phyloP scores from a whole-genome alignment of 2,329 filamentous ascomycete species.

The Zasmidium angulare region DNA sequence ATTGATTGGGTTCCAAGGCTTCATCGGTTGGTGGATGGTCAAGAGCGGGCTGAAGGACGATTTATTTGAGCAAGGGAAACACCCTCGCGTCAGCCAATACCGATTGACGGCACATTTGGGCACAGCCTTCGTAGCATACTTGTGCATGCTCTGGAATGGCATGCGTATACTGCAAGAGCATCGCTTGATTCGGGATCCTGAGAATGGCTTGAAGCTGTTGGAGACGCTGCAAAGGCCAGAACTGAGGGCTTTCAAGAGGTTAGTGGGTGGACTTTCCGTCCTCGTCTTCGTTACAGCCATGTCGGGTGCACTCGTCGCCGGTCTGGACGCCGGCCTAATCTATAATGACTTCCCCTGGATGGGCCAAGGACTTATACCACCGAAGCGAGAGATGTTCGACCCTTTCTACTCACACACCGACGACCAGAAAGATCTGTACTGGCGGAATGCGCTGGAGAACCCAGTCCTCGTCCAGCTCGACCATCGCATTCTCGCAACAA shows the following conservation, averaged over 20 bases:
- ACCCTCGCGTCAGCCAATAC: slow-evolving; percentile 93
- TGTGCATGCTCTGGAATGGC: slow-evolving; percentile 89
- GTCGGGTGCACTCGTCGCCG: slow-evolving; percentile 90
- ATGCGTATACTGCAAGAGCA: slow-evolving; percentile 79
- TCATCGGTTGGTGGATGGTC: slow-evolving; percentile 99
- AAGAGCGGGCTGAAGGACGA: slow-evolving; percentile 95
- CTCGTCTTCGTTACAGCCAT: slow-evolving; percentile 88
- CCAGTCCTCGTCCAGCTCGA: slow-evolving; percentile 93
- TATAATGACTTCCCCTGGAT: slow-evolving; percentile 99
- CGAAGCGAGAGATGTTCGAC: slow-evolving; percentile 78
- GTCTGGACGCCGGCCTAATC: slow-evolving; percentile 92
- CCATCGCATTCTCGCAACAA: slow-evolving; percentile 87
- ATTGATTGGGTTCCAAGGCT: slow-evolving; percentile 90
- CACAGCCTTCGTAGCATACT: slow-evolving; percentile 88
- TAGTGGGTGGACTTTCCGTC: slow-evolving; percentile 66
- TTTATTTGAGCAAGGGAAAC: slow-evolving; percentile 83
- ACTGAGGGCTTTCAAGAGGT: slow-evolving; percentile 72
- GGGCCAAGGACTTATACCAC: slow-evolving; percentile 80
- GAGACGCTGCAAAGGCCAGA: slow-evolving; percentile 63
- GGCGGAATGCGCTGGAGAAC: slow-evolving; percentile 98
- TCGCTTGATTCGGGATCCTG: slow-evolving; percentile 65
- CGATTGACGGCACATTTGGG: slow-evolving; percentile 85
- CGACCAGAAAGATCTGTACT: slow-evolving; percentile 82
- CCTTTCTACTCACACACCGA: slow-evolving; percentile 78
- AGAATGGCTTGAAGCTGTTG: slow-evolving; percentile 56